Evolutionary conservation across 2,329 filamentous ascomycete genomes (phyloP), one percentile per base, ranked within the genome.

Genomic region (Xylariaceae sp.): DNA sequence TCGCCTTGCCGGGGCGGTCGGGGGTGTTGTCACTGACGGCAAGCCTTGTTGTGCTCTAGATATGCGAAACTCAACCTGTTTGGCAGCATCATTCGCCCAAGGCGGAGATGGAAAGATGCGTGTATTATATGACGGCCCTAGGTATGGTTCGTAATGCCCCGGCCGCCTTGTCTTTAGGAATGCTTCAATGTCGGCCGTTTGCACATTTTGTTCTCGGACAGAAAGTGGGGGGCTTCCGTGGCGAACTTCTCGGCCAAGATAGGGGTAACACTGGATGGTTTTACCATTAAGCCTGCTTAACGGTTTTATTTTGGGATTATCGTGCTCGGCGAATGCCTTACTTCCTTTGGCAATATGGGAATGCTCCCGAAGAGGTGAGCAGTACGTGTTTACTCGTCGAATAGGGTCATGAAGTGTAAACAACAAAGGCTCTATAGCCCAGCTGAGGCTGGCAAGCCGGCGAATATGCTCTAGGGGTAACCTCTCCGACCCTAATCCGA

Each of bases 351-450:
- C 37, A 6, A 63, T 15, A 13, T 16, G 8, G 4, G 42, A 54
- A 9, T 48, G 21, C 23, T 59, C 46, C 10, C 47, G 54, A 11
- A 62, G 33, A 13, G 58, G 39, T 8, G 2, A 50, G 6, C 51
- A 55, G 18, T 51, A 58, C 0, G 3, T 3, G 21, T 51, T 56
- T 1, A 26, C 10, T n/a, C 35, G 43, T 10, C 63, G 57, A 1
- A 26, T 0, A 0, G 61, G 61, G 3, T 58, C 26, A 3, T 60
- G 57, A 4, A 65, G 32, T 2, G 48, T 49, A 21, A 40, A 55
- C 4, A 66, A 23, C 1, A 65, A 21, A 4, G 60, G 56, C 27
- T 66, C 63, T 2, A 49, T 53, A 0, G 64, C 60, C 23, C 48
- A 64, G 13, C 49, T 36, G 0, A 66, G 44, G 6, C 43, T 50